A percentile compares a stretch with the other conserved stretches of the same genome.
Evolutionary conservation across 108 stramenopile genomes (phyloP).

Genomic region (Cyclotella choctawhatcheeana): DNA sequence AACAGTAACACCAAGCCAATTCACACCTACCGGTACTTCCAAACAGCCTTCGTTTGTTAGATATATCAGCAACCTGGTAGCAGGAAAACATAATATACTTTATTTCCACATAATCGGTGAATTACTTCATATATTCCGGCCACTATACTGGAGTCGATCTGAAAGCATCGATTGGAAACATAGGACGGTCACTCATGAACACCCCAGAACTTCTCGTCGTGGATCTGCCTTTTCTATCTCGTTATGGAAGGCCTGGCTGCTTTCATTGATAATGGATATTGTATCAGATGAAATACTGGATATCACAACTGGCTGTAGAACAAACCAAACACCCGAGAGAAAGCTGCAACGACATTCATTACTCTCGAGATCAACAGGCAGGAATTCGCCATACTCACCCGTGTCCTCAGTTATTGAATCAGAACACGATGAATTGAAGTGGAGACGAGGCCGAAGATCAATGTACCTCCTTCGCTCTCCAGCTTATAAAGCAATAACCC

Average conservation of each 20-base stretch:
- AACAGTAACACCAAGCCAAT: neutral
- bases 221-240: conserved; percentile 21
- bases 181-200: neutral
- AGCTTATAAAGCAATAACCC: conserved; percentile 35
- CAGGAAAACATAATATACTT: conserved; percentile 10
- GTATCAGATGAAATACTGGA: conserved; percentile 36
- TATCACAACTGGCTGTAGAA: neutral
- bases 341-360: neutral
- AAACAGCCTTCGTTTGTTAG: conserved; percentile 1
- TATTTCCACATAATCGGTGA: conserved; percentile 41
- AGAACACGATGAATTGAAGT: conserved; percentile 36
- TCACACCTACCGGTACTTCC: neutral
- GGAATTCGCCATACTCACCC: neutral
- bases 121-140: conserved; percentile 47
- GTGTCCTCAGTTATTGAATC: conserved; percentile 21
- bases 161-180: conserved; percentile 23
- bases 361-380: neutral
- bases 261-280: conserved; percentile 37
- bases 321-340: neutral
- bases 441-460: conserved; percentile 32
- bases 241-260: conserved; percentile 42
- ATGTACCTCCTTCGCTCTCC: conserved; percentile 50
- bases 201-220: neutral
- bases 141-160: conserved; percentile 47
- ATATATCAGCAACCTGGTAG: conserved; percentile 10